Percentiles rank a stretch among this genome's conserved stretches.
phyloP scores from a whole-genome alignment of 106 monocot genomes.

The Dendrobium chrysotoxum region DNA sequence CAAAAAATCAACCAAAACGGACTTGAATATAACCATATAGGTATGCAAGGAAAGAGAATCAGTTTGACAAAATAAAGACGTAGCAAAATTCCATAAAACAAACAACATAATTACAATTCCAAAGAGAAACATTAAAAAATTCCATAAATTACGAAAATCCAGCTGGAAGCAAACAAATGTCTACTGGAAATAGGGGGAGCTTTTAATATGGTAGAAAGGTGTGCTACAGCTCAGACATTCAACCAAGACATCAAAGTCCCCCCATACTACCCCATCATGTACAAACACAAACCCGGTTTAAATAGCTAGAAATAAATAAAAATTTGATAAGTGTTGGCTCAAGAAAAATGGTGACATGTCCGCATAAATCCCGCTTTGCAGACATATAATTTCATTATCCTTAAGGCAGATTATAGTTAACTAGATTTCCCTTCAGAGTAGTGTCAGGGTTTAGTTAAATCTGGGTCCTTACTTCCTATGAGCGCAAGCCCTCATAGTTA shows the following conservation, averaged over 20 bases:
- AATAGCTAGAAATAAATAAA: no score
- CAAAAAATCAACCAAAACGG: neutral
- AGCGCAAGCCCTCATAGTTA: no score
- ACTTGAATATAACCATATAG: neutral
- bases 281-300: no score
- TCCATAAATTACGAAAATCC: neutral
- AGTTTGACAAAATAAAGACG: neutral
- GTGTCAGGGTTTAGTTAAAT: no score
- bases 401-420: no score
- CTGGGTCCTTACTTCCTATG: no score
- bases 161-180: neutral
- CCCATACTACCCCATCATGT: neutral
- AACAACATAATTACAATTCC: neutral
- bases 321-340: no score
- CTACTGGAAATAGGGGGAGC: neutral
- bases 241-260: neutral
- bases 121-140: neutral
- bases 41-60: neutral
- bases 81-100: neutral
- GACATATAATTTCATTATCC: no score
- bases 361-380: no score
- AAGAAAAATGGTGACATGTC: no score
- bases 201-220: neutral
- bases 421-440: no score
- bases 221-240: neutral